phyloP scores from a whole-genome alignment of 768 basidiomycete genomes.

The Suillus brevipes region DNA sequence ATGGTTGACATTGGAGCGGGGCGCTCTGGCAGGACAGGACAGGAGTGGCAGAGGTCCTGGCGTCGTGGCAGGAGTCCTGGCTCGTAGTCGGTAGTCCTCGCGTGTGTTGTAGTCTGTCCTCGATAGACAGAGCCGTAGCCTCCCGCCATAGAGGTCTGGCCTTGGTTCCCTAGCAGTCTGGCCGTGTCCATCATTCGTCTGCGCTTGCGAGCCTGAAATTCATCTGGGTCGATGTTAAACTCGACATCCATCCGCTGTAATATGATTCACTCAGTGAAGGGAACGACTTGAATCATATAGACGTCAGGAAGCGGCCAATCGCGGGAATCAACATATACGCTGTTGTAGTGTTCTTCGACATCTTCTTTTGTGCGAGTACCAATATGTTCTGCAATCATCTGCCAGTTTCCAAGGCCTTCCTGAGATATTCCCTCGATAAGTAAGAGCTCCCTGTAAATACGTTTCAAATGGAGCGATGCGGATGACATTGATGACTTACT shows the following conservation, averaged over 20 bases:
- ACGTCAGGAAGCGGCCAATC: slow-evolving; percentile 79
- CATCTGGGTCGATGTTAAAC: slow-evolving; percentile 74
- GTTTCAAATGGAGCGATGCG: neutral
- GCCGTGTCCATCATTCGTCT: too few species aligned
- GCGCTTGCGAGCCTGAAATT: slow-evolving; percentile 89
- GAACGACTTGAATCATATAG: slow-evolving; percentile 8
- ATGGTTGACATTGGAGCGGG: slow-evolving; percentile 85
- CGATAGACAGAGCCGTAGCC: too few species aligned
- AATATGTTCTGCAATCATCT: slow-evolving; percentile 91
- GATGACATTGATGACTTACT: slow-evolving; percentile 51
- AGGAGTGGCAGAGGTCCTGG: too few species aligned
- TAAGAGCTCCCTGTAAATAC: slow-evolving; percentile 69
- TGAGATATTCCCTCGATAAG: slow-evolving; percentile 84
- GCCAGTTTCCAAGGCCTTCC: slow-evolving; percentile 95
- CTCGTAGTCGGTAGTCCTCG: too few species aligned
- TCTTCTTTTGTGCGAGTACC: slow-evolving; percentile 94
- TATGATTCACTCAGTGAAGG: slow-evolving; percentile 14
- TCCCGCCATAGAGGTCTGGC: too few species aligned
- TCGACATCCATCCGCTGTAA: slow-evolving; percentile 45
- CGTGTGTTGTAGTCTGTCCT: too few species aligned
- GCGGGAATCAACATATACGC: slow-evolving; percentile 76
- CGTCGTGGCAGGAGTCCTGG: too few species aligned
- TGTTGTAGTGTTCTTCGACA: slow-evolving; percentile 84
- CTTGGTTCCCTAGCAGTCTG: too few species aligned
- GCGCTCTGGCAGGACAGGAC: too few species aligned